phyloP scores from a whole-genome alignment of 495 filamentous ascomycete genomes.

The Penicillium robsamsonii region DNA sequence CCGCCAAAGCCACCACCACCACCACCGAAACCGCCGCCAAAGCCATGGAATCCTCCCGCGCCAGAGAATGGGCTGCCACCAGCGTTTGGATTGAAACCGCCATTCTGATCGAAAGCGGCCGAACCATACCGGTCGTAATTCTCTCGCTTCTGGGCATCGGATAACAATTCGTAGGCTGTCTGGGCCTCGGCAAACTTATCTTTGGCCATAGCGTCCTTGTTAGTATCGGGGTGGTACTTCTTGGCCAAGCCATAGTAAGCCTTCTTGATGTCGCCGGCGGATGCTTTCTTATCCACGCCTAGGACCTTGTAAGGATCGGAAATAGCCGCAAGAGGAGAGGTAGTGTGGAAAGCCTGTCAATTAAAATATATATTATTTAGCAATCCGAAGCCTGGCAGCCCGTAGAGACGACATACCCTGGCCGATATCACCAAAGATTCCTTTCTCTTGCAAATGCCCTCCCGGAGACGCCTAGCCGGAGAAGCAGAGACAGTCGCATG shows the following conservation, averaged over 20 bases:
- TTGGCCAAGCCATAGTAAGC: slow-evolving; percentile 98
- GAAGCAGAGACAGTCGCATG: slow-evolving; percentile 28
- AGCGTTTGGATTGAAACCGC: slow-evolving; percentile 67
- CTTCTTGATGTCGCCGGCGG: slow-evolving; percentile 91
- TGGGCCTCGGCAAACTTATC: slow-evolving; percentile 93
- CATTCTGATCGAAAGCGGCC: slow-evolving; percentile 78
- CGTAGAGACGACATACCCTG: slow-evolving; percentile 30
- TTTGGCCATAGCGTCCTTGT: slow-evolving; percentile 88
- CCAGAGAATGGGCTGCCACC: slow-evolving; percentile 65
- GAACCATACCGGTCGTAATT: slow-evolving; percentile 88
- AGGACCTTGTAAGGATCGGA: slow-evolving; percentile 84
- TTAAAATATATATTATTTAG: neutral
- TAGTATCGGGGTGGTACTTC: slow-evolving; percentile 97
- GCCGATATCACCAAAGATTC: slow-evolving; percentile 17
- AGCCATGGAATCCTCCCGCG: slow-evolving; percentile 50
- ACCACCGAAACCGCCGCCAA: slow-evolving; percentile 54
- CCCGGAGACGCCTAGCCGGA: slow-evolving; percentile 25
- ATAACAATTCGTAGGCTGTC: slow-evolving; percentile 86
- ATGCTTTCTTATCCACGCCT: slow-evolving; percentile 77
- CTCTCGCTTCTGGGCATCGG: slow-evolving; percentile 86
- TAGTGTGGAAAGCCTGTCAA: slow-evolving; percentile 73
- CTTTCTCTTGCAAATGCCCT: slow-evolving; percentile 26
- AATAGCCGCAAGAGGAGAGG: slow-evolving; percentile 56
- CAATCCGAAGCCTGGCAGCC: neutral
- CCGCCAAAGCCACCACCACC: slow-evolving; percentile 52